Evolutionary conservation across 768 basidiomycete species (phyloP).

Genomic region (Boletus coccyginus): DNA sequence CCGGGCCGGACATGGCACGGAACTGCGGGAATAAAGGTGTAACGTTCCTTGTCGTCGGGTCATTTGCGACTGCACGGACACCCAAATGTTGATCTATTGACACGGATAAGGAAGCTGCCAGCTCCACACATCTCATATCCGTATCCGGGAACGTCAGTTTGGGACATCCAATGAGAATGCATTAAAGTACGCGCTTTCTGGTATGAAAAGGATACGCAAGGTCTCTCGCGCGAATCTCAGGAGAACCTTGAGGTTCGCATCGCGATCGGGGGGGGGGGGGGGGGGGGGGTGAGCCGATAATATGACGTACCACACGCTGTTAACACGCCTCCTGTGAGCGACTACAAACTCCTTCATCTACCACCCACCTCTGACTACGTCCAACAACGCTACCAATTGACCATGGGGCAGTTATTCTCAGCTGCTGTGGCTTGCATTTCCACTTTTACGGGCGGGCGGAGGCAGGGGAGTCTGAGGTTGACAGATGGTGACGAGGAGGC

Average conservation of each 20-base stretch:
- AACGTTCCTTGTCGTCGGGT: neutral
- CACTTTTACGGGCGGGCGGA: neutral
- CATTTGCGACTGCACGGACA: neutral
- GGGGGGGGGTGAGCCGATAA: neutral
- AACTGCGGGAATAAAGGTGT: neutral
- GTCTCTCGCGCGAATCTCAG: neutral
- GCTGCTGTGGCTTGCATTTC: neutral
- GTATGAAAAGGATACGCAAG: neutral
- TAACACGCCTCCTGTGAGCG: constrained; percentile 6
- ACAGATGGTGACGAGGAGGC: constrained; percentile 19
- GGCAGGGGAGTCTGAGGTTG: constrained; percentile 12
- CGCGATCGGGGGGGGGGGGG: too few relatives aligned
- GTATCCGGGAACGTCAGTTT: neutral
- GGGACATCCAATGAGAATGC: neutral
- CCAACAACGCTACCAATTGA: constrained; percentile 9
- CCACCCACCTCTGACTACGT: constrained; percentile 1
- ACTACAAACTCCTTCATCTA: neutral
- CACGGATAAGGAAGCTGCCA: neutral
- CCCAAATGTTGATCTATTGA: neutral
- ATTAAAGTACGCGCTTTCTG: neutral
- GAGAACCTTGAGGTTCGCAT: neutral
- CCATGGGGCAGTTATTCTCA: constrained; percentile 24
- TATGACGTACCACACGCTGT: constrained; percentile 1
- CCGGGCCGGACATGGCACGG: neutral
- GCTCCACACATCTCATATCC: neutral